phyloP scores from a whole-genome alignment of 2,329 filamentous ascomycete genomes.

The Stenocarpella maydis region DNA sequence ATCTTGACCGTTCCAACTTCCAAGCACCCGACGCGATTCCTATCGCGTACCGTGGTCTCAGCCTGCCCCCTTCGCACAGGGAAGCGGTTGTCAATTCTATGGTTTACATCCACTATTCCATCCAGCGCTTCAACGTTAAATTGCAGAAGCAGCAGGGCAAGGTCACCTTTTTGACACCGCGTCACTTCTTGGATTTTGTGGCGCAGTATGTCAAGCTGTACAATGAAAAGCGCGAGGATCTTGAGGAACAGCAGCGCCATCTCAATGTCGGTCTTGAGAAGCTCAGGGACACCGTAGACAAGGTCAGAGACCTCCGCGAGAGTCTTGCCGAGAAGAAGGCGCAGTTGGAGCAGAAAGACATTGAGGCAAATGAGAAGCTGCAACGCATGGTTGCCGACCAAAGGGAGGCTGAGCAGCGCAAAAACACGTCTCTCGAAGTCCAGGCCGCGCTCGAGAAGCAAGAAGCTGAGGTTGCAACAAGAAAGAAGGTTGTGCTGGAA shows the following conservation, averaged over 20 bases:
- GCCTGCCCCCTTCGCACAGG: conserved; percentile 85
- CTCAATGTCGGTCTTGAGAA: conserved; percentile 98
- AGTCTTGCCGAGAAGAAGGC: conserved; percentile 95
- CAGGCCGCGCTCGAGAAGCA: conserved; percentile 88
- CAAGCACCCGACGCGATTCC: conserved; percentile 89
- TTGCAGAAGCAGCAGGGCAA: conserved; percentile 92
- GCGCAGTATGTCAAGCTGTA: conserved; percentile 97
- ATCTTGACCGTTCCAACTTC: conserved; percentile 89
- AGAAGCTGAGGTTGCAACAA: conserved; percentile 83
- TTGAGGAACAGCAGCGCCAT: conserved; percentile 98
- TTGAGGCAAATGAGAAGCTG: conserved; percentile 95
- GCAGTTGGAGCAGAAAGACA: conserved; percentile 91
- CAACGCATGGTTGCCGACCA: conserved; percentile 98
- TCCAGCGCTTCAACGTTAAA: conserved; percentile 88
- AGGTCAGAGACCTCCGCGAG: conserved; percentile 89
- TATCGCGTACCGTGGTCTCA: conserved; percentile 87
- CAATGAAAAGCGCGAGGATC: conserved; percentile 96
- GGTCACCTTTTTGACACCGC: conserved; percentile 90
- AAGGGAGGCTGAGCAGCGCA: conserved; percentile 90
- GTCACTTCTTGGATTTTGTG: conserved; percentile 98
- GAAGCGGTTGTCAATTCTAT: conserved; percentile 96
- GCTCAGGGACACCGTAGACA: conserved; percentile 93
- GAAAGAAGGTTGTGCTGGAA: conserved; percentile 83
- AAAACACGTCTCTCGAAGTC: conserved; percentile 86
- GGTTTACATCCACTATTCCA: conserved; percentile 97